A percentile compares a stretch with the other conserved stretches of the same genome.
Conservation (phyloP, 129 eudicot genomes). For the Arctium lappa region DNA sequence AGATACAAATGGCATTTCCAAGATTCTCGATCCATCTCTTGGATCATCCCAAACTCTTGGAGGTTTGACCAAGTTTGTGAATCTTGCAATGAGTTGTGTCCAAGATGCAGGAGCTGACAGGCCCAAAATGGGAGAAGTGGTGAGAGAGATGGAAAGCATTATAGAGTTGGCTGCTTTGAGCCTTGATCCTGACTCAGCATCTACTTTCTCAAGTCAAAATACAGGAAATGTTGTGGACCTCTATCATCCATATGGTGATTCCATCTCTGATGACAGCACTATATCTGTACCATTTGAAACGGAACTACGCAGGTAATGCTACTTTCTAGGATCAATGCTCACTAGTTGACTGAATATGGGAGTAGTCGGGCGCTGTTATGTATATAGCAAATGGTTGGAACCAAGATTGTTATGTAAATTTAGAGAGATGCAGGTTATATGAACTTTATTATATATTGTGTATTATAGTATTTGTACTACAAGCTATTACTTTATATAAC, state of each 20-base stretch:
- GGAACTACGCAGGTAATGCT: constrained; percentile 22
- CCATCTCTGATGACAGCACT: constrained; percentile 30
- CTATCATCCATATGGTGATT: constrained; percentile 44
- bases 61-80: constrained; percentile 54
- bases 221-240: constrained; percentile 31
- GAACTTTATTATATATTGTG: background rate
- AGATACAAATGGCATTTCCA: constrained; percentile 29
- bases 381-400: background rate
- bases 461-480: background rate
- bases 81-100: constrained; percentile 74
- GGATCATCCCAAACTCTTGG: constrained; percentile 37
- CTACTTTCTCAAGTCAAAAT: constrained; percentile 39
- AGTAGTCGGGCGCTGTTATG: constrained; percentile 2
- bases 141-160: constrained; percentile 70
- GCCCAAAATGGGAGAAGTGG: constrained; percentile 86
- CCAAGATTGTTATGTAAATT: constrained; percentile 17
- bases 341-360: background rate
- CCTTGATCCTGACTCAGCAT: constrained; percentile 26
- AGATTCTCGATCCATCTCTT: constrained; percentile 53
- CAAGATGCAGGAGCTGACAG: constrained; percentile 45
- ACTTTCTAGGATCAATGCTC: background rate
- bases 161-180: constrained; percentile 37
- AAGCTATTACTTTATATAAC: background rate
- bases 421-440: background rate
- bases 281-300: constrained; percentile 41